phyloP scores from a whole-genome alignment of 179 eudicot genomes.

The Nepenthes alata region DNA sequence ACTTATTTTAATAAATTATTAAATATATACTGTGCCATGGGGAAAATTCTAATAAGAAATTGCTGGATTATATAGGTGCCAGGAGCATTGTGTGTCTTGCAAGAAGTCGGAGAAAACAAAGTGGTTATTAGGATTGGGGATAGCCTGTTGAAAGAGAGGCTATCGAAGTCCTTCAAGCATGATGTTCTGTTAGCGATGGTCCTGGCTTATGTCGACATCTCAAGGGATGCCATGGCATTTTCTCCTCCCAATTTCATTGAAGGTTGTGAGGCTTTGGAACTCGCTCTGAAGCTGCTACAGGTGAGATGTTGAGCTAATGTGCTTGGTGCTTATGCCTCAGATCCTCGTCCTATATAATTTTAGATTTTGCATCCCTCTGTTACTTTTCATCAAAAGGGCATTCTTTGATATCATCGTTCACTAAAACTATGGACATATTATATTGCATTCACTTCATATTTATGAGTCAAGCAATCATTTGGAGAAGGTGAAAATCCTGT shows the following conservation, averaged over 20 bases:
- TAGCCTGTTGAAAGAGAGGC: slow-evolving; percentile 69
- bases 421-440: no score
- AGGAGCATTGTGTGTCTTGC: slow-evolving; percentile 85
- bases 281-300: slow-evolving; percentile 81
- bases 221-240: slow-evolving; percentile 78
- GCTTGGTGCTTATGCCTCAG: not conserved
- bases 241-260: slow-evolving; percentile 81
- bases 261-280: slow-evolving; percentile 83
- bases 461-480: no score
- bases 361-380: no score
- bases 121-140: slow-evolving; percentile 82
- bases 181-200: slow-evolving; percentile 83
- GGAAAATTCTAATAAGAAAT: no score
- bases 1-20: no score
- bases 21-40: no score
- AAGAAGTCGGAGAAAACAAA: slow-evolving; percentile 85
- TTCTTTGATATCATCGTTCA: no score
- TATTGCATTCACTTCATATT: no score
- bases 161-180: slow-evolving; percentile 90
- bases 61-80: slow-evolving; percentile 47
- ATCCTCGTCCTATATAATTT: no score
- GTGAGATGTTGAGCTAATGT: slow-evolving; percentile 16
- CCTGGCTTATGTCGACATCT: slow-evolving; percentile 77
- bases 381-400: no score
- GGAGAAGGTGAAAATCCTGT: no score